These are phyloP conservation scores for Purshia tridentata DNA, from an alignment of 306 rosid species.

Conservation along the genomic window DNA sequence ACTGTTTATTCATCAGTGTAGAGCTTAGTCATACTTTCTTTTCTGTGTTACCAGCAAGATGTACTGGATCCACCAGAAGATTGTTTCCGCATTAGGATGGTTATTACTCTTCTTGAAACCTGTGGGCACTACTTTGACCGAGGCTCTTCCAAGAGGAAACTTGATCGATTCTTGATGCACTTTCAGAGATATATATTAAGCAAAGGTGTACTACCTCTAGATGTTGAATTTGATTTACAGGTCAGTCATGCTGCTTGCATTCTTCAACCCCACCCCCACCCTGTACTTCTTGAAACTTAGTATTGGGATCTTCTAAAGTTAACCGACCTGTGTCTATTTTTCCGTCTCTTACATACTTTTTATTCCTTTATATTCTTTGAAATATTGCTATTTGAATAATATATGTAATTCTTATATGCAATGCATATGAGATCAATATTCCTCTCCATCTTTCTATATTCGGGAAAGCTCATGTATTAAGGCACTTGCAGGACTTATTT, in stretches of 20 bases:
- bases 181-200: slow-evolving; percentile 90
- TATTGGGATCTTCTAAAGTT: neutral
- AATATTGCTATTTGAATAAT: neutral
- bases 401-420: neutral
- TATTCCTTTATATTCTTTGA: slow-evolving; percentile 6
- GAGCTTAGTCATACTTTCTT: slow-evolving; percentile 16
- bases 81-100: slow-evolving; percentile 93
- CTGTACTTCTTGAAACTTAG: neutral
- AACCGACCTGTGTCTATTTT: neutral
- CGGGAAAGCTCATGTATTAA: slow-evolving; percentile 22
- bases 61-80: slow-evolving; percentile 94
- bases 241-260: slow-evolving; percentile 39
- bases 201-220: slow-evolving; percentile 88
- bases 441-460: neutral
- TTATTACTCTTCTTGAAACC: slow-evolving; percentile 88
- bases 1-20: neutral
- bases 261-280: neutral
- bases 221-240: slow-evolving; percentile 93
- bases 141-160: slow-evolving; percentile 98
- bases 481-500: slow-evolving; percentile 71
- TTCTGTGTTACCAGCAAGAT: slow-evolving; percentile 70
- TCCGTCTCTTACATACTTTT: neutral
- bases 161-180: slow-evolving; percentile 76
- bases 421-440: neutral
- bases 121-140: slow-evolving; percentile 98